Conservation (phyloP, 345 rosid genomes). For the Eucalyptus grandis region DNA sequence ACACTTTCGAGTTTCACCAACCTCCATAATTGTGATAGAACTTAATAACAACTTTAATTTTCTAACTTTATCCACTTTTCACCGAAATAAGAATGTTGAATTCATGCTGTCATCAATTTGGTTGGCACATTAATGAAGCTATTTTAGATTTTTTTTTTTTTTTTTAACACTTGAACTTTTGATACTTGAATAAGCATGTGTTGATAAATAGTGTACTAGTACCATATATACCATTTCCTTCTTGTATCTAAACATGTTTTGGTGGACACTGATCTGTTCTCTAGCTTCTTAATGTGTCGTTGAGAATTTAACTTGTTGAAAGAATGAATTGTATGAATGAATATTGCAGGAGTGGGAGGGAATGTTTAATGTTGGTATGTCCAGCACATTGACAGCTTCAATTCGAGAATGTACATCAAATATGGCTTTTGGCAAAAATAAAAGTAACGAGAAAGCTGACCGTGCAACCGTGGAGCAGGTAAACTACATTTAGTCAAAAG, state of each 20-base stretch:
- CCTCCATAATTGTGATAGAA: neutral
- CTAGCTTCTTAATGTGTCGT: neutral
- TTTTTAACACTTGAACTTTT: too few relatives aligned
- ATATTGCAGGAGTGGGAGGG: slow-evolving; percentile 82
- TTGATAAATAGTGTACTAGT: too few relatives aligned
- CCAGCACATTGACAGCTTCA: neutral
- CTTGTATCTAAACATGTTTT: neutral
- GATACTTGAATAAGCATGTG: too few relatives aligned
- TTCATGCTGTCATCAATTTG: too few relatives aligned
- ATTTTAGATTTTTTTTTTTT: too few relatives aligned
- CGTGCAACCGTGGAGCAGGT: too few relatives aligned
- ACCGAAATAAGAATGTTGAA: too few relatives aligned
- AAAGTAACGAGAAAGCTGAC: accelerated
- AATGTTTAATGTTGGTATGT: slow-evolving; percentile 44
- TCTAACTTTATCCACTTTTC: too few relatives aligned
- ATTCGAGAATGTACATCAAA: too few relatives aligned
- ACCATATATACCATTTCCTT: accelerated
- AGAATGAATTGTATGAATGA: neutral
- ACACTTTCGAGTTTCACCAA: neutral
- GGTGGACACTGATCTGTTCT: neutral
- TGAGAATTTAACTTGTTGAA: neutral
- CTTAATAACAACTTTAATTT: neutral
- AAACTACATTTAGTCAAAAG: too few relatives aligned
- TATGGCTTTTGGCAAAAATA: too few relatives aligned
- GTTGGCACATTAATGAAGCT: too few relatives aligned